Conservation (phyloP, 1,284 basidiomycete species). For the Erythrobasidium hasegawianum region DNA sequence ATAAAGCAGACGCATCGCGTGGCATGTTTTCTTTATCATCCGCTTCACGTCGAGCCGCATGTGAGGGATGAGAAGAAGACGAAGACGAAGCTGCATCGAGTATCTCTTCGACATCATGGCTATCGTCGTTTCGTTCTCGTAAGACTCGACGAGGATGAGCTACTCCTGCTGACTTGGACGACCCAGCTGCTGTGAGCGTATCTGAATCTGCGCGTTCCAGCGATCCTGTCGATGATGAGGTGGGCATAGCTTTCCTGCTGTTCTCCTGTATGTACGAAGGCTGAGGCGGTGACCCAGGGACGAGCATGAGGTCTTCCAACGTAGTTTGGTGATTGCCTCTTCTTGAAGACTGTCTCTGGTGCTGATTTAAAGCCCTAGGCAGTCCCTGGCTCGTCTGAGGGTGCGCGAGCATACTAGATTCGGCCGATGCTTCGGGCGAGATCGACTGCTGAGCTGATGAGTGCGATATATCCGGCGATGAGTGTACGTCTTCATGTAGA, state of each 20-base stretch:
- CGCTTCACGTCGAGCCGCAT: neutral
- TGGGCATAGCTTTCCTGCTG: neutral
- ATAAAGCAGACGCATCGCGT: neutral
- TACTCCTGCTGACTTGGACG: neutral
- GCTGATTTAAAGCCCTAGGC: neutral
- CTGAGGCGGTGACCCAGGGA: neutral
- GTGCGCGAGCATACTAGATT: too few relatives aligned
- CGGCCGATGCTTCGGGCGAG: too few relatives aligned
- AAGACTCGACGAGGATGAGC: neutral
- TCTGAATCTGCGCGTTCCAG: neutral
- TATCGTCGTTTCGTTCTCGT: neutral
- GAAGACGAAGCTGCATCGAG: neutral
- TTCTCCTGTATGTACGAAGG: too few relatives aligned
- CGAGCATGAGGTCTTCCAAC: neutral
- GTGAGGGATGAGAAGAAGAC: too few relatives aligned
- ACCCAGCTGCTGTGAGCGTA: neutral
- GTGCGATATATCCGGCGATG: too few relatives aligned
- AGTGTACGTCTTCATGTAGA: too few relatives aligned
- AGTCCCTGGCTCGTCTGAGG: too few relatives aligned
- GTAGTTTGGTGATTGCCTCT: neutral
- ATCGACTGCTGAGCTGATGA: too few relatives aligned
- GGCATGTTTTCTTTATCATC: slow-evolving; percentile 2
- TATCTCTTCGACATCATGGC: neutral
- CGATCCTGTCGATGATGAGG: neutral
- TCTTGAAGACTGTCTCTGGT: neutral